Conservation (phyloP, 2,329 filamentous ascomycete genomes). For the Aspergillus calidoustus region DNA sequence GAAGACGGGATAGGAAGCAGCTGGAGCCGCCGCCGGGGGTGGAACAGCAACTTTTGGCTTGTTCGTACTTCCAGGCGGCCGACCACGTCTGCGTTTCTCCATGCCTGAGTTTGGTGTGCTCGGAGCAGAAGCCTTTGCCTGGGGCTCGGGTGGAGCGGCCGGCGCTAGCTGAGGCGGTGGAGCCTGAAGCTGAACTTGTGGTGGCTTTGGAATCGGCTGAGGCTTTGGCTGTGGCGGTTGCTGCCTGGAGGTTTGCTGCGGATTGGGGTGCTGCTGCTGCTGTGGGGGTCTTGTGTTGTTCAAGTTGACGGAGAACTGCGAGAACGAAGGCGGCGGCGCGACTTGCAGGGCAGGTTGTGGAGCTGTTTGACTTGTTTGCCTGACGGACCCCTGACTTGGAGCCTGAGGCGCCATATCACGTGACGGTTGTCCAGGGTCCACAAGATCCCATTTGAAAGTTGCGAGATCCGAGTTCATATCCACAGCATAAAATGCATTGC, state of each 20-base stretch:
- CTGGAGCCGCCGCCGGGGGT: conserved; percentile 21
- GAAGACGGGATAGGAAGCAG: conserved; percentile 49
- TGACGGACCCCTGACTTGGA: not conserved
- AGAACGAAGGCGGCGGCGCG: conserved; percentile 1
- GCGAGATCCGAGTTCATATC: conserved; percentile 56
- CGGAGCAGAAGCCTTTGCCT: not conserved
- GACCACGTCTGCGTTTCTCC: conserved; percentile 24
- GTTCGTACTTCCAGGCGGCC: conserved; percentile 23
- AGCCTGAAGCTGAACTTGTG: not conserved
- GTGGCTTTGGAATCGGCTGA: not conserved
- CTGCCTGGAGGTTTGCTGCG: conserved; percentile 2
- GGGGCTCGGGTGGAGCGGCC: not conserved
- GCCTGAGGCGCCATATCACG: conserved; percentile 18
- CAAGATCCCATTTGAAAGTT: conserved; percentile 65
- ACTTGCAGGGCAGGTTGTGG: conserved; percentile 1
- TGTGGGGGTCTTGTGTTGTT: conserved; percentile 8
- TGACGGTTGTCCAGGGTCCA: conserved; percentile 47
- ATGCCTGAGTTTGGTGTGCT: conserved; percentile 17
- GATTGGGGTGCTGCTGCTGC: not conserved
- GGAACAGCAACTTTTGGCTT: conserved; percentile 25
- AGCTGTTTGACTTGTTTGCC: conserved; percentile 12
- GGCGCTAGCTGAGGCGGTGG: not conserved
- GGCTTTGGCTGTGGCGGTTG: not conserved
- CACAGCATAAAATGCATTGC: conserved; percentile 48
- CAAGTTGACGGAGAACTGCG: not conserved